Base-by-base conservation (phyloP, 495 filamentous ascomycete genomes). In the Penicillium atrosanguineum region DNA sequence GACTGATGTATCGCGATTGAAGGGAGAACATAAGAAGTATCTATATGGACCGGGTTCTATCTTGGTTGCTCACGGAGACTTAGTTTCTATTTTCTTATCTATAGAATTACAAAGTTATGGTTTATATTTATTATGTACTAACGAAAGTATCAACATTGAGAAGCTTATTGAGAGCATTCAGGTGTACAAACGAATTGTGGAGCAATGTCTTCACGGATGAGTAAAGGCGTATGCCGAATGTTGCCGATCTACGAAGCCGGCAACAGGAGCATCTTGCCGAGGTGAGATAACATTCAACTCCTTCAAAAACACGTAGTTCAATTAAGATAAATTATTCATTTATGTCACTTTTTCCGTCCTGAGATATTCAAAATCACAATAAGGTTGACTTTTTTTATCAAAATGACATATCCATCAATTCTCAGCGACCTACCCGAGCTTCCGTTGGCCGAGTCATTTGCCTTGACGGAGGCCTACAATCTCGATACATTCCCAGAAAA, bases 11-110 rank as follows among this genome's bases (percentile, higher is more conserved):
- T 85, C 87, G 1, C 48, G 55, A 18, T 50, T 67, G 23, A 28
- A 28, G 26, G 55, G 49, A 38, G 37, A 49, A n/a, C 86, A 91
- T 52, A 87, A 83, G 65, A 79, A 81, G 56, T 95, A 93, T 68
- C 73, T 92, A 31, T 93, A 88, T 65, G 89, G 89, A 3, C 88
- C 87, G 0, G 90, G 90, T 1, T 85, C 73, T 37, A 94, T 94
- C 41, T 69, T 91, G 36, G 85, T 90, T 20, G 90, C 90, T 15
- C 90, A 95, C 63, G 81, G 82, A 0, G 83, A 87, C n/a, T n/a
- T n/a, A n/a, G n/a, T n/a, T n/a, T n/a, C n/a, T n/a, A n/a, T n/a
- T n/a, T n/a, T n/a, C n/a, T n/a, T n/a, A n/a, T n/a, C n/a, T n/a
- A n/a, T n/a, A n/a, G n/a, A n/a, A n/a, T n/a, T n/a, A n/a, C n/a